Percentiles rank a stretch among this genome's conserved stretches.
Conservation (phyloP, 345 rosid genomes). For the Boechera retrofracta region DNA sequence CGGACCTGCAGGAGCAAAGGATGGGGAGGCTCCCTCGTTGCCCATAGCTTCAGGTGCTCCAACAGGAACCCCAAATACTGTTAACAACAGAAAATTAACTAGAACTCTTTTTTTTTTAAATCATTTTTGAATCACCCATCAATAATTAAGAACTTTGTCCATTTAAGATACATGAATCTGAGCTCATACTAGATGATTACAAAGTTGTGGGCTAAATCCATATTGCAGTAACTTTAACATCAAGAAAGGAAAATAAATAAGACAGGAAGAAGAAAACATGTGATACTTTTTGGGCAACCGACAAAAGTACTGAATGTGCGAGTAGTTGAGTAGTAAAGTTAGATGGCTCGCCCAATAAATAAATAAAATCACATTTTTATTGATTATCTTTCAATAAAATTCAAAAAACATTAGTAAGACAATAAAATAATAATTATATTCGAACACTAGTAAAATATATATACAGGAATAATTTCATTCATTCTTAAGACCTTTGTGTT, state of each 20-base stretch:
- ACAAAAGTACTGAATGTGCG: conserved; percentile 20
- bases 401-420: conserved; percentile 1
- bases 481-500: not conserved
- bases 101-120: not conserved
- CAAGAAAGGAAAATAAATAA: not conserved
- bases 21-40: conserved; percentile 34
- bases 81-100: not conserved
- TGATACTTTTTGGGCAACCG: not conserved
- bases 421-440: not conserved
- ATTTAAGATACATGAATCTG: not conserved
- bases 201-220: not conserved
- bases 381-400: not conserved
- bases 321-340: not conserved
- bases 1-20: conserved; percentile 24
- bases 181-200: not conserved
- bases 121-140: not conserved
- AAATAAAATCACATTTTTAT: not conserved
- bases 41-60: conserved; percentile 39
- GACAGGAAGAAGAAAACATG: conserved; percentile 22
- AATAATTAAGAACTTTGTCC: not conserved
- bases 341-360: not conserved
- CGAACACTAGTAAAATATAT: not conserved
- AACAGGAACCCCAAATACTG: conserved; percentile 42
- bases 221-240: not conserved
- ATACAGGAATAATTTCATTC: not conserved